Evolutionary conservation across 257 asterid species (phyloP), one percentile per base, ranked within the genome.

Genomic region (Haberlea rhodopensis): DNA sequence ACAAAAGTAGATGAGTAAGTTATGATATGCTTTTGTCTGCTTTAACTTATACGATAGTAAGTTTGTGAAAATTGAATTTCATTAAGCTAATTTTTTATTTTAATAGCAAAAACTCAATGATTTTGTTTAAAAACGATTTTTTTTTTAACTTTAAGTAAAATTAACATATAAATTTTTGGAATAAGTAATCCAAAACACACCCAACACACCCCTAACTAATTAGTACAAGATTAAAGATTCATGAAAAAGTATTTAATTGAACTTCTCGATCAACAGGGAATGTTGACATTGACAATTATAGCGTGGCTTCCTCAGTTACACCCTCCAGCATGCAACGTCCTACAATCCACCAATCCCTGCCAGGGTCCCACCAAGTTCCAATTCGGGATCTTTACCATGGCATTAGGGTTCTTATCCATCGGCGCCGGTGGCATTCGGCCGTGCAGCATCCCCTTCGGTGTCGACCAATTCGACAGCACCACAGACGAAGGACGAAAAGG

Each of bases 351-450:
- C 59, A 34, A 68, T 0, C 76, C 78, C 53, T 89, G 99, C 83
- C 27, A 18, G 0, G 87, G 79, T 18, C 88, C 99, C 0, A 87
- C 81, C 23, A 67, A 60, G 0, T 49, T 84, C 24, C 96, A 89
- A 26, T 51, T 89, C 21, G 94, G 78, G 2, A 54, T 82, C 52
- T 55, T 94, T 3, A 76, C 73, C 27, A 1, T 79, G 49, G 82
- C 80, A 4, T 72, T 94, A 2, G 84, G 73, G 7, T 74, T 73
- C 11, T 71, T 87, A 2, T 57, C 96, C 24, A 57, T 94, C 8
- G 99, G 94, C 5, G 18, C 95, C 0, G 88, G 79, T 5, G 99
- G 99, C n/a, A 89, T 94, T 16, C 59, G 99, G 76, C 99, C 99
- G 0, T 94, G 99, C 82, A 94, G 91, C 71, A 70, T 94, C 18